These are phyloP conservation scores for Mytilinidion resinicola DNA, from an alignment of 495 filamentous ascomycete species.

Conservation along the genomic window DNA sequence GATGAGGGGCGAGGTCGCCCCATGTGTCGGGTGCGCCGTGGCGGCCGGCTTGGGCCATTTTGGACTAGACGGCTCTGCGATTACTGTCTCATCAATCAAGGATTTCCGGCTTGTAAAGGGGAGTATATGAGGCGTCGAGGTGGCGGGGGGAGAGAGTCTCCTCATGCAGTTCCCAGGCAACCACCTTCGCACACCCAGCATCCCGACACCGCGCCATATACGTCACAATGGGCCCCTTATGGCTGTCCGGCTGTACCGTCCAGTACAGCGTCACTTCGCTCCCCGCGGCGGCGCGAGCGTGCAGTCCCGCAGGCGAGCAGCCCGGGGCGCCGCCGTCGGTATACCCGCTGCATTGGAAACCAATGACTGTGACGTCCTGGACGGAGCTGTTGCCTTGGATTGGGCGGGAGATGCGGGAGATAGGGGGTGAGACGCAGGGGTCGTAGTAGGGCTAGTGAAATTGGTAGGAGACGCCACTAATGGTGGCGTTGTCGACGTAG, in stretches of 20 bases:
- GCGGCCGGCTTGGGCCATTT: slow-evolving; percentile 21
- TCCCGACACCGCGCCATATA: slow-evolving; percentile 26
- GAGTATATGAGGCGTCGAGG: too few species aligned
- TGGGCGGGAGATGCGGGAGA: slow-evolving; percentile 42
- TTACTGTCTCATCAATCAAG: too few species aligned
- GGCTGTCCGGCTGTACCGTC: slow-evolving; percentile 22
- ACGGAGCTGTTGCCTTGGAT: slow-evolving; percentile 48
- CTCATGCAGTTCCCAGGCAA: slow-evolving; percentile 23
- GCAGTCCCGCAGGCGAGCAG: slow-evolving; percentile 17
- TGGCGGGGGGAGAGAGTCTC: too few species aligned
- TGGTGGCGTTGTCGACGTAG: slow-evolving; percentile 40
- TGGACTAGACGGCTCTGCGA: slow-evolving; percentile 41
- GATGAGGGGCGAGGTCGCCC: slow-evolving; percentile 35
- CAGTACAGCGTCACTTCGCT: slow-evolving; percentile 10
- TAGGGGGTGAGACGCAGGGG: slow-evolving; percentile 42
- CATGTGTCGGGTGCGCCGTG: slow-evolving; percentile 27
- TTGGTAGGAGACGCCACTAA: slow-evolving; percentile 34
- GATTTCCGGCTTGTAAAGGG: too few species aligned
- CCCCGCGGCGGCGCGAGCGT: slow-evolving; percentile 16
- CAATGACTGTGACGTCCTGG: slow-evolving; percentile 41
- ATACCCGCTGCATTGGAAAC: slow-evolving; percentile 39
- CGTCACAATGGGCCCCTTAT: slow-evolving; percentile 19
- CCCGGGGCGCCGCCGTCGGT: slow-evolving; percentile 32
- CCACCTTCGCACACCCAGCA: slow-evolving; percentile 15
- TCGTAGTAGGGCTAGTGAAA: slow-evolving; percentile 42